Percentiles rank a stretch among this genome's conserved stretches.
These are phyloP conservation scores for Trichosporon sp. DNA, from an alignment of 1,284 basidiomycete species.

Conservation along the genomic window DNA sequence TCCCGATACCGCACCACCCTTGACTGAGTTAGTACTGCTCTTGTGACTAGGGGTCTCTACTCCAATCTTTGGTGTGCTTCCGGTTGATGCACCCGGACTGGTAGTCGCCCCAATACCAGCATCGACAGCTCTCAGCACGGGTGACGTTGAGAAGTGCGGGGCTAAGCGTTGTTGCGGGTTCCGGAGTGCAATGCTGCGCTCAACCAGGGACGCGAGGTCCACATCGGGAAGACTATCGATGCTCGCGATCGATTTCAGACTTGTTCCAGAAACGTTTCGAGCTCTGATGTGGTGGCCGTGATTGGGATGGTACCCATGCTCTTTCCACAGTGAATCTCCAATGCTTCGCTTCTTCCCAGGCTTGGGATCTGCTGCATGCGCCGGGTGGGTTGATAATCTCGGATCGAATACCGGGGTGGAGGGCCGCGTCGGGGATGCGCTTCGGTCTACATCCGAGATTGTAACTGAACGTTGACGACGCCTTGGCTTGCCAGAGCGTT, in stretches of 20 bases:
- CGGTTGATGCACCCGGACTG: not conserved
- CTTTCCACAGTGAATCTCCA: not conserved
- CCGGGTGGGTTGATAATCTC: not conserved
- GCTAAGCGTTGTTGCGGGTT: not conserved
- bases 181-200: slow-evolving; percentile 32
- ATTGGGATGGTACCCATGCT: not conserved
- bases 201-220: slow-evolving; percentile 29
- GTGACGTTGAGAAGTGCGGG: slow-evolving; percentile 10
- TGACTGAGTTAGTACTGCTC: slow-evolving; percentile 3
- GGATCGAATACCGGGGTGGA: slow-evolving; percentile 10
- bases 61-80: not conserved
- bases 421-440: slow-evolving; percentile 7
- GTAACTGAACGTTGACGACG: slow-evolving; percentile 12
- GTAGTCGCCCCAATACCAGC: not conserved
- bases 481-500: not conserved
- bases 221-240: slow-evolving; percentile 17
- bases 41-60: not conserved
- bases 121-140: not conserved
- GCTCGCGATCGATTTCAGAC: slow-evolving; percentile 2
- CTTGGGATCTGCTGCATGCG: not conserved
- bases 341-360: slow-evolving; percentile 8
- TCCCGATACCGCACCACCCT: not conserved
- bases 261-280: not conserved
- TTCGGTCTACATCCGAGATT: slow-evolving; percentile 13
- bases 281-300: not conserved